These are phyloP conservation scores for Candolleomyces aberdarensis DNA, from an alignment of 768 basidiomycete genomes.

Conservation along the genomic window DNA sequence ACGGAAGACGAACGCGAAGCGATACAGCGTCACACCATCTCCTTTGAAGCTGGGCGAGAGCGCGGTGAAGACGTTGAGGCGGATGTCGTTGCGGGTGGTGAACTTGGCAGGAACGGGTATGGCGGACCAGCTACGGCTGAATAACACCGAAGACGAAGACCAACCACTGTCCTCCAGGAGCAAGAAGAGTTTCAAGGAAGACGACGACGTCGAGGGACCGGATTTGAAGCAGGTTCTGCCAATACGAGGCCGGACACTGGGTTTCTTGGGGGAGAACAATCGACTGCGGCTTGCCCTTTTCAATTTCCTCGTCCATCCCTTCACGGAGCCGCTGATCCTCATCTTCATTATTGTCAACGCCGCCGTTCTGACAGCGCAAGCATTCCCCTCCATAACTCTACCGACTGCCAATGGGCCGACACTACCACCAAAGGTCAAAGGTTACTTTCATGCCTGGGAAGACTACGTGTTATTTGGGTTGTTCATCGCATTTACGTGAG, in stretches of 20 bases:
- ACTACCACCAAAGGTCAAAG: conserved; percentile 42
- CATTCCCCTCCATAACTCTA: conserved; percentile 58
- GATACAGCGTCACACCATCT: conserved; percentile 54
- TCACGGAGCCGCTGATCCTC: conserved; percentile 85
- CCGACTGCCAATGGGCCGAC: conserved; percentile 38
- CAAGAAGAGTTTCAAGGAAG: conserved; percentile 25
- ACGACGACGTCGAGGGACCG: conserved; percentile 21
- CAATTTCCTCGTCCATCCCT: conserved; percentile 63
- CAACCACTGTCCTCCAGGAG: conserved; percentile 24
- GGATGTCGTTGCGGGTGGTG: conserved; percentile 78
- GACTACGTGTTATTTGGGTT: conserved; percentile 82
- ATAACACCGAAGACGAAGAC: conserved; percentile 47
- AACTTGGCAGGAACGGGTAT: conserved; percentile 64
- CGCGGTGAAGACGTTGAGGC: conserved; percentile 53
- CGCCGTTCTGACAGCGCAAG: conserved; percentile 77
- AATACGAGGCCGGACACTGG: conserved; percentile 76
- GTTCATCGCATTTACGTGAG: conserved; percentile 85
- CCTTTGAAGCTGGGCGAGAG: conserved; percentile 61
- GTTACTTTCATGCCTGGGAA: conserved; percentile 90
- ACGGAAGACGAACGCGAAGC: conserved; percentile 34
- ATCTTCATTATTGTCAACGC: conserved; percentile 83
- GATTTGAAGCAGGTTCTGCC: conserved; percentile 45
- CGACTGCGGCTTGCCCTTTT: conserved; percentile 61
- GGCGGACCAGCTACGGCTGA: conserved; percentile 56
- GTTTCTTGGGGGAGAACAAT: conserved; percentile 70